A percentile compares a stretch with the other conserved stretches of the same genome.
Evolutionary conservation across 2,329 filamentous ascomycete genomes (phyloP).

Genomic region (Sarocladium oryzae): DNA sequence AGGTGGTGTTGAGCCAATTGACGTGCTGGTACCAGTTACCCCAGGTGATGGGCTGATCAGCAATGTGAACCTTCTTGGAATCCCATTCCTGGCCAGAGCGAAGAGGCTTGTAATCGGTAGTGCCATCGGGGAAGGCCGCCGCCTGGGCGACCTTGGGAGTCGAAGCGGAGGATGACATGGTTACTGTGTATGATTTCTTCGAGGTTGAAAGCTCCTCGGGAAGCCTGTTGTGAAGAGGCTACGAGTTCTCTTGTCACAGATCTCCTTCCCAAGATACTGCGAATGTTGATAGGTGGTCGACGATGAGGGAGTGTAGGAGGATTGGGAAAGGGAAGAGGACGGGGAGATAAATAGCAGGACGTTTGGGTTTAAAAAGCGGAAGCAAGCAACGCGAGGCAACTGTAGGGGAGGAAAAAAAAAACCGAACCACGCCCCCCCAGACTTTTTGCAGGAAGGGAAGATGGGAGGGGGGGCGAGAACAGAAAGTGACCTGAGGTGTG

Average conservation of each 20-base stretch:
- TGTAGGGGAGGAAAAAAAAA: not conserved
- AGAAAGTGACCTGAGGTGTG: not conserved
- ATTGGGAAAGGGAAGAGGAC: conserved; percentile 1
- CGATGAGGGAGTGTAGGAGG: not conserved
- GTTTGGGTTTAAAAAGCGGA: conserved; percentile 2
- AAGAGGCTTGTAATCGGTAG: conserved; percentile 47
- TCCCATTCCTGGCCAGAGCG: conserved; percentile 39
- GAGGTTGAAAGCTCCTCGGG: not conserved
- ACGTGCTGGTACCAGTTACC: conserved; percentile 87
- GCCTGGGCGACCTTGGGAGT: conserved; percentile 30
- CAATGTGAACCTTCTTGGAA: conserved; percentile 73
- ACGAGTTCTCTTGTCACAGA: not conserved
- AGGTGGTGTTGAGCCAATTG: conserved; percentile 83
- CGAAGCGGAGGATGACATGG: conserved; percentile 33
- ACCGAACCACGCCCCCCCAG: not conserved
- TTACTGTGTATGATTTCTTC: conserved; percentile 1
- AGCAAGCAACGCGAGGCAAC: not conserved
- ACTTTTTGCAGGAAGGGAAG: too few species aligned
- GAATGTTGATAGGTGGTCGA: not conserved
- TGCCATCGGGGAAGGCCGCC: conserved; percentile 44
- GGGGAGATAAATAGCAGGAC: conserved; percentile 1
- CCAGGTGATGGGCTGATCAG: conserved; percentile 72
- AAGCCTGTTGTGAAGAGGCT: not conserved
- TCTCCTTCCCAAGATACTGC: conserved; percentile 8
- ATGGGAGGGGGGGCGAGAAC: not conserved